Percentiles rank a stretch among this genome's conserved stretches.
phyloP scores from a whole-genome alignment of 2,329 filamentous ascomycete genomes.

The Sporothrix phasma region DNA sequence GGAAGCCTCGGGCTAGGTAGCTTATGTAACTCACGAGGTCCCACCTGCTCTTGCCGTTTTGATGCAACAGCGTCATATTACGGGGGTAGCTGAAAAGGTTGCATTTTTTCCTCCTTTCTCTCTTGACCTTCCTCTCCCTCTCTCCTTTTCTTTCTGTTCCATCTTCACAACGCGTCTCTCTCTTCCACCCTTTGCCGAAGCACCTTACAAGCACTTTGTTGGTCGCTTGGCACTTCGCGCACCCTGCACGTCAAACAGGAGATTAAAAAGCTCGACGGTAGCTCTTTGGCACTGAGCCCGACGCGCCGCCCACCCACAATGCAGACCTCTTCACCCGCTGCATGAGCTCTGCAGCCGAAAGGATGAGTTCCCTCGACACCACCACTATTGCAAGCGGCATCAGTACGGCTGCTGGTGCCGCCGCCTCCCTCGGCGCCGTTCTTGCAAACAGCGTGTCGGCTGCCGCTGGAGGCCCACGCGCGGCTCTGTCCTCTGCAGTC shows the following conservation, averaged over 20 bases:
- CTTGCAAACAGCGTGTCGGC: constrained; percentile 23
- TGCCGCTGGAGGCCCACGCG: constrained; percentile 17
- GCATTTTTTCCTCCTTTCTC: background rate
- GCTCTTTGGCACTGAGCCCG: background rate
- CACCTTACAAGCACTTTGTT: background rate
- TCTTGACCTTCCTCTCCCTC: background rate
- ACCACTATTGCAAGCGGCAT: background rate
- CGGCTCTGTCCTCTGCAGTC: constrained; percentile 31
- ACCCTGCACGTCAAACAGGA: background rate
- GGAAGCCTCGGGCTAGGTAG: background rate
- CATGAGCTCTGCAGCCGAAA: constrained; percentile 17
- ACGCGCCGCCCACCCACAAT: constrained; percentile 11
- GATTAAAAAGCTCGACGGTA: background rate
- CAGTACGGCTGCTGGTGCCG: constrained; percentile 11
- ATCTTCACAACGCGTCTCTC: background rate
- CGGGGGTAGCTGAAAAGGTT: background rate
- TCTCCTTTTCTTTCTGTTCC: background rate
- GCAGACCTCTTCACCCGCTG: constrained; percentile 8
- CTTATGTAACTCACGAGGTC: constrained; percentile 9
- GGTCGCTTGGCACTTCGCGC: background rate
- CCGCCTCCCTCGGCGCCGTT: constrained; percentile 16
- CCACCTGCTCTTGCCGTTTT: constrained; percentile 9
- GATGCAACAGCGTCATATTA: background rate
- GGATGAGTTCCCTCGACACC: constrained; percentile 13
- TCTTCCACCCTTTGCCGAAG: background rate